These are phyloP conservation scores for Aspergillus carlsbadensis DNA, from an alignment of 495 filamentous ascomycete species.

Conservation along the genomic window DNA sequence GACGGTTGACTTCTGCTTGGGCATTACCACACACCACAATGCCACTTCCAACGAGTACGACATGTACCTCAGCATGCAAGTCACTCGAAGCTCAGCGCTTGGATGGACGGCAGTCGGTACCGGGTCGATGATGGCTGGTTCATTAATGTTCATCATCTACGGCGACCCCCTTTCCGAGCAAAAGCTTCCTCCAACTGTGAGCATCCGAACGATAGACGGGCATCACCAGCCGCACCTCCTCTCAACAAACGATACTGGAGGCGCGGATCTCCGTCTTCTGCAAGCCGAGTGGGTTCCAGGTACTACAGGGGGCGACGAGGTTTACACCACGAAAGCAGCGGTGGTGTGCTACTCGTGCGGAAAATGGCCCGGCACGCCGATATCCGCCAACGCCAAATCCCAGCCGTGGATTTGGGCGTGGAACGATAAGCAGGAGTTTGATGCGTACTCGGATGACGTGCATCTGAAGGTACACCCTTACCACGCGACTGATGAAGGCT, in stretches of 20 bases:
- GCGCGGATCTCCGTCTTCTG: constrained; percentile 7
- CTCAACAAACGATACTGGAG: background rate
- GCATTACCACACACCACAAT: constrained; percentile 10
- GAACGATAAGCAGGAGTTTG: constrained; percentile 8
- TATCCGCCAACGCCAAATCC: background rate
- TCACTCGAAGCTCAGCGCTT: constrained; percentile 9
- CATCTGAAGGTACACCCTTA: background rate
- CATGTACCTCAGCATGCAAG: constrained; percentile 11
- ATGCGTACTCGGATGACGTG: background rate
- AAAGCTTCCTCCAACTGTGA: constrained; percentile 4
- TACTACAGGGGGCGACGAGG: background rate
- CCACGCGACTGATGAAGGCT: background rate
- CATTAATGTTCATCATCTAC: constrained; percentile 13
- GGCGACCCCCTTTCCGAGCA: constrained; percentile 7
- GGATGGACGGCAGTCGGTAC: constrained; percentile 14
- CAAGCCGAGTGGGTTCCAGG: background rate
- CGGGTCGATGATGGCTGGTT: constrained; percentile 12
- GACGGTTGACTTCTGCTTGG: constrained; percentile 12
- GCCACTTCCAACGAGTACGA: constrained; percentile 3
- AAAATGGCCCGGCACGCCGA: constrained; percentile 1
- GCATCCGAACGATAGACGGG: constrained; percentile 6
- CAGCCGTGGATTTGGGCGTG: constrained; percentile 16
- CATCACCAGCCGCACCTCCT: constrained; percentile 9
- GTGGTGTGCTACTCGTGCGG: constrained; percentile 10
- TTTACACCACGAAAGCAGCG: background rate